Percentiles rank a stretch among this genome's conserved stretches.
phyloP scores from a whole-genome alignment of 139 green algal genomes.

The Micractinium sp. region DNA sequence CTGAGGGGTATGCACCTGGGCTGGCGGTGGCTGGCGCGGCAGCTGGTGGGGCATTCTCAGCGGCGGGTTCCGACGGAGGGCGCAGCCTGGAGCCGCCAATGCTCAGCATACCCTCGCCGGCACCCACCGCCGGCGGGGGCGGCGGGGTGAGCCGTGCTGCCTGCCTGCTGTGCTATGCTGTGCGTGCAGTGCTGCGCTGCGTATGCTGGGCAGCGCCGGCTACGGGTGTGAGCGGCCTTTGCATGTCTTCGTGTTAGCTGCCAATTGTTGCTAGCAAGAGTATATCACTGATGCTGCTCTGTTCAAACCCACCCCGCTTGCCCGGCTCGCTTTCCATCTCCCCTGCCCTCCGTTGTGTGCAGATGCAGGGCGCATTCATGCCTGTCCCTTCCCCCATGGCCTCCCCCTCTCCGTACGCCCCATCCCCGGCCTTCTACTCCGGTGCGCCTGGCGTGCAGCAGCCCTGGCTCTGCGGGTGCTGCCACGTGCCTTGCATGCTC shows the following conservation, averaged over 20 bases:
- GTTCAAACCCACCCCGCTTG: no score
- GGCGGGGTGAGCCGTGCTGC: not conserved
- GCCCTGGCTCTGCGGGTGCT: no score
- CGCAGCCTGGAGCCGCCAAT: not conserved
- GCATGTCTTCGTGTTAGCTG: not conserved
- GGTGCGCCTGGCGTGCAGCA: not conserved
- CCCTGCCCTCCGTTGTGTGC: not conserved
- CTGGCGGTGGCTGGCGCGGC: no score
- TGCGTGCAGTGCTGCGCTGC: no score
- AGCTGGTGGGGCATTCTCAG: not conserved
- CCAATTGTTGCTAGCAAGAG: not conserved
- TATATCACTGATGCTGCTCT: not conserved
- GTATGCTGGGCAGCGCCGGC: no score
- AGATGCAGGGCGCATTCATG: conserved; percentile 23
- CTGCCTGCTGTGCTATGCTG: not conserved
- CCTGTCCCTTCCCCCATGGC: not conserved
- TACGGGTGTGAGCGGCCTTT: not conserved
- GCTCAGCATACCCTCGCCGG: not conserved
- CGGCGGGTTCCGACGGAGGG: not conserved
- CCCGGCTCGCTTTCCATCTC: no score
- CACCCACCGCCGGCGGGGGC: not conserved
- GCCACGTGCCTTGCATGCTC: not conserved
- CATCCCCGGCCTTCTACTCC: not conserved
- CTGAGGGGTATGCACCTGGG: no score
- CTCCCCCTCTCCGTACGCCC: not conserved